Conservation (phyloP, 441 rosid species). For the Arabidopsis lyrata region DNA sequence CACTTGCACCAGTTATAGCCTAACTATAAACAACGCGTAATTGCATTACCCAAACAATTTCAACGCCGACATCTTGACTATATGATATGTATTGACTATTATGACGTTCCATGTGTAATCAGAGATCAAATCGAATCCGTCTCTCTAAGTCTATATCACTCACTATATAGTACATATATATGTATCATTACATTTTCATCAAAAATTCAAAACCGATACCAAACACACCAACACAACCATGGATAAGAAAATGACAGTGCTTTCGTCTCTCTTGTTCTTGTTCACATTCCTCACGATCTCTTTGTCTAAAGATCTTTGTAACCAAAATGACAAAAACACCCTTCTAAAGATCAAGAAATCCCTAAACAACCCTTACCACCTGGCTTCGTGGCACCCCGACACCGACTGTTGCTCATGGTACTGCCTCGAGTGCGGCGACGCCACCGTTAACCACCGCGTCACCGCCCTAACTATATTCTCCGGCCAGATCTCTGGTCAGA, state of each 20-base stretch:
- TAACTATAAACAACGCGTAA: background rate
- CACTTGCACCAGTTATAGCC: background rate
- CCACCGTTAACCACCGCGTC: slow-evolving; percentile 67
- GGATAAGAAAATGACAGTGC: slow-evolving; percentile 32
- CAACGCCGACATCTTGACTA: slow-evolving; percentile 32
- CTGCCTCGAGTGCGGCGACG: slow-evolving; percentile 60
- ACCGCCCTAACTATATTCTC: slow-evolving; percentile 54
- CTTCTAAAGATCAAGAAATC: slow-evolving; percentile 55
- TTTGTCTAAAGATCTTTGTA: slow-evolving; percentile 47
- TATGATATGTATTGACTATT: background rate
- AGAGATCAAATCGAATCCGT: slow-evolving; percentile 5
- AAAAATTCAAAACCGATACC: slow-evolving; percentile 23
- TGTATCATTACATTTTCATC: background rate
- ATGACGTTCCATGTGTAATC: background rate
- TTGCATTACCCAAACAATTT: slow-evolving; percentile 6
- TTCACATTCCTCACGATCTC: slow-evolving; percentile 39
- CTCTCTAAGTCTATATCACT: background rate
- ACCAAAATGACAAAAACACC: slow-evolving; percentile 51
- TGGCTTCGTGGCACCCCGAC: slow-evolving; percentile 67
- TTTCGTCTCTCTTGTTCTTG: slow-evolving; percentile 29
- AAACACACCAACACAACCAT: slow-evolving; percentile 5
- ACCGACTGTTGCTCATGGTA: slow-evolving; percentile 84
- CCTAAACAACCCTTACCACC: slow-evolving; percentile 59
- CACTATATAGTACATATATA: background rate
- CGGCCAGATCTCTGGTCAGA: slow-evolving; percentile 51